phyloP scores from a whole-genome alignment of 1,284 basidiomycete genomes.

The Tilletia walkeri region DNA sequence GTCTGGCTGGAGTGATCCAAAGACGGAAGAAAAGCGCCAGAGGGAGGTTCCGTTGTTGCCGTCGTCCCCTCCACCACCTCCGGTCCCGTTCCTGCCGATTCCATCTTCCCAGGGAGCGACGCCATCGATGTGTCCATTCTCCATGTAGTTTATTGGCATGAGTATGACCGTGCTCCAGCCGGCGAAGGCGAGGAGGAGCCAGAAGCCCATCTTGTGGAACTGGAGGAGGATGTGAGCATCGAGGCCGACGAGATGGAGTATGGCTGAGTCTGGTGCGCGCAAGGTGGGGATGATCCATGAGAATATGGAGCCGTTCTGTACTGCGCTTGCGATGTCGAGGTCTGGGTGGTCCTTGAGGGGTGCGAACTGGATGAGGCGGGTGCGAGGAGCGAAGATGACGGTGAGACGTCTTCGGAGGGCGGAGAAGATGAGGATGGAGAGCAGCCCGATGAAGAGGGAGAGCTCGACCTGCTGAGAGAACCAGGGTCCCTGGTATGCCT shows the following conservation, averaged over 20 bases:
- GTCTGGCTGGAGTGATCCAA: background rate
- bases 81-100: conserved; percentile 14
- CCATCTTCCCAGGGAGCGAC: conserved; percentile 47
- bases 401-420: conserved; percentile 83
- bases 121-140: conserved; percentile 54
- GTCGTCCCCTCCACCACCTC: background rate
- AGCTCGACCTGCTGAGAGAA: conserved; percentile 84
- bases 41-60: conserved; percentile 18
- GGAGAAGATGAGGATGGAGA: conserved; percentile 81
- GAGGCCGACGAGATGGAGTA: conserved; percentile 92
- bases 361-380: conserved; percentile 91
- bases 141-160: conserved; percentile 53
- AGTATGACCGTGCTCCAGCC: conserved; percentile 58
- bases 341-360: conserved; percentile 74
- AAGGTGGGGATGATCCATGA: conserved; percentile 94
- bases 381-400: conserved; percentile 82
- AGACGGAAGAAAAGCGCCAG: no score
- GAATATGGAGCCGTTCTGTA: conserved; percentile 62
- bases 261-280: conserved; percentile 81
- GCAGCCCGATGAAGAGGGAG: conserved; percentile 73
- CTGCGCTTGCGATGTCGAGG: conserved; percentile 59
- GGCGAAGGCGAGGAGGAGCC: conserved; percentile 78
- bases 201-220: conserved; percentile 93
- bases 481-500: conserved; percentile 69
- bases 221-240: conserved; percentile 91